These are phyloP conservation scores for Copromyces sp. DNA, from an alignment of 495 filamentous ascomycete genomes.

Conservation along the genomic window DNA sequence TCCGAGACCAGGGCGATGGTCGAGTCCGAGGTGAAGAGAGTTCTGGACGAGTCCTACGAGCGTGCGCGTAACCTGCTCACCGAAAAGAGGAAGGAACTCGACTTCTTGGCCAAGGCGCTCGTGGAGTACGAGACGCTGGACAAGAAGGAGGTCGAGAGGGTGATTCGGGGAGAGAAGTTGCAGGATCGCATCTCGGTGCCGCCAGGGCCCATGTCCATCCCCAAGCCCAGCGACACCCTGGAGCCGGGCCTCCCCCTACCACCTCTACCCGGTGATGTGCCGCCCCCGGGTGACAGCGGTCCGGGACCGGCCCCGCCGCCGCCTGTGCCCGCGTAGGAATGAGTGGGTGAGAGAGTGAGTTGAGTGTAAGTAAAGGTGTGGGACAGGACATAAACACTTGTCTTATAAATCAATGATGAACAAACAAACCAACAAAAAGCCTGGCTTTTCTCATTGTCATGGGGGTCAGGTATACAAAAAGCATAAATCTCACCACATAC, in stretches of 20 bases:
- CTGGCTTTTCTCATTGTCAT: background rate
- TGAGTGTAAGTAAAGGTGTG: background rate
- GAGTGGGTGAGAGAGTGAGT: background rate
- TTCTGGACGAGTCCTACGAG: constrained; percentile 72
- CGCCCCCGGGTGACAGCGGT: background rate
- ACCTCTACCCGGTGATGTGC: constrained; percentile 2
- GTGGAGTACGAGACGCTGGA: constrained; percentile 90
- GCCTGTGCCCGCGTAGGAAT: constrained; percentile 7
- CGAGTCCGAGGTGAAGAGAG: constrained; percentile 72
- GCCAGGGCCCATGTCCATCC: constrained; percentile 37
- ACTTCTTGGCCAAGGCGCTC: constrained; percentile 74
- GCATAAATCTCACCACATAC: background rate
- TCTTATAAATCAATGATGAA: background rate
- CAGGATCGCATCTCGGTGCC: constrained; percentile 40
- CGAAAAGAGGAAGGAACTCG: constrained; percentile 67
- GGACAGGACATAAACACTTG: background rate
- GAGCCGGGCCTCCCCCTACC: constrained; percentile 16
- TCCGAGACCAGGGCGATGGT: constrained; percentile 75
- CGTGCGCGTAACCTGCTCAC: constrained; percentile 63
- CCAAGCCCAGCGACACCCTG: constrained; percentile 21
- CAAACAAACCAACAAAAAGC: background rate
- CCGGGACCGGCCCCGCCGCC: constrained; percentile 11
- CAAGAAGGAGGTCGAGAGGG: constrained; percentile 79
- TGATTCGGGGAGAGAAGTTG: constrained; percentile 75
- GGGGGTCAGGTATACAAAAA: background rate